These are phyloP conservation scores for Lipomyces japonicus DNA, from an alignment of 805 yeast species.

Conservation along the genomic window DNA sequence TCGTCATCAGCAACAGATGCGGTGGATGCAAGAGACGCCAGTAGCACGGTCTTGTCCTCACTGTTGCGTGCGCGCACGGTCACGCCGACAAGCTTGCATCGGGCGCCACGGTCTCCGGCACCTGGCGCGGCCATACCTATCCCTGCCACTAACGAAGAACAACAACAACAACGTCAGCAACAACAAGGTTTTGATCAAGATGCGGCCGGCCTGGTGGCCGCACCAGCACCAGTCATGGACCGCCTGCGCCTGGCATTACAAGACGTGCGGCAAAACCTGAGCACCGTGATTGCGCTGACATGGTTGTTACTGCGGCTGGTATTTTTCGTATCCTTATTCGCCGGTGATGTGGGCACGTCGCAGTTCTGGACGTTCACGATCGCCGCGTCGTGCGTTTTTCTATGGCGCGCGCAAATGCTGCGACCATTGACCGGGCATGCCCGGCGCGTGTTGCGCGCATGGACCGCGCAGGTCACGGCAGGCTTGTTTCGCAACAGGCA, in stretches of 20 bases:
- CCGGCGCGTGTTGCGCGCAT: not conserved
- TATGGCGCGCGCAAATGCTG: slow-evolving; percentile 10
- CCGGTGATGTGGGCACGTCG: slow-evolving; percentile 14
- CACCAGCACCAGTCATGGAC: not conserved
- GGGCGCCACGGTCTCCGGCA: not conserved
- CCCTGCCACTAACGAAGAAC: not conserved
- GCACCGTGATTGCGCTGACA: slow-evolving; percentile 9
- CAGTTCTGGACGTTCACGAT: slow-evolving; percentile 18
- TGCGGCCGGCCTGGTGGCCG: not conserved
- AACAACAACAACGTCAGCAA: not conserved
- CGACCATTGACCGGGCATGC: not conserved
- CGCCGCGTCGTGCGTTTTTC: slow-evolving; percentile 15
- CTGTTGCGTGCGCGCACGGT: slow-evolving; percentile 4
- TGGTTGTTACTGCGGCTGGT: slow-evolving; percentile 24
- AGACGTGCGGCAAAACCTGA: slow-evolving; percentile 11
- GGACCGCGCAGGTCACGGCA: not conserved
- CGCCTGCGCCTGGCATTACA: slow-evolving; percentile 2
- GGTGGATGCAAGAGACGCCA: slow-evolving; percentile 11
- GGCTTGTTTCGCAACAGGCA: not conserved
- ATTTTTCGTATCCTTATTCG: slow-evolving; percentile 19
- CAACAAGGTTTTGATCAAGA: too few relatives aligned
- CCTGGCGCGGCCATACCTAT: not conserved
- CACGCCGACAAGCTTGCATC: not conserved
- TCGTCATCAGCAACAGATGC: not conserved
- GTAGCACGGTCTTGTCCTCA: slow-evolving; percentile 12